Evolutionary conservation across 306 rosid species (phyloP).

Genomic region (Citrullus mucosospermus): DNA sequence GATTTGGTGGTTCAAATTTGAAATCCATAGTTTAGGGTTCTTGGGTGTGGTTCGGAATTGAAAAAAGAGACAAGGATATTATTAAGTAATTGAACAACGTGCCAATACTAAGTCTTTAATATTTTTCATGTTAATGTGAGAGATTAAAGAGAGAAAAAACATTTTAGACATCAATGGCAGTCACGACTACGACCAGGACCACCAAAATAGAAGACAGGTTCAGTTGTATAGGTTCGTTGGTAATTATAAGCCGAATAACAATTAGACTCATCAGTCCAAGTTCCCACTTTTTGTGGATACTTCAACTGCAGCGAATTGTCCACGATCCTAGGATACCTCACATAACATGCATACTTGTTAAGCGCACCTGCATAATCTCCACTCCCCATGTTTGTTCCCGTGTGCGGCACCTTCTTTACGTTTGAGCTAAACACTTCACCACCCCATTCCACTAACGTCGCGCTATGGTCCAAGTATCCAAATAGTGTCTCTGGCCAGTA

Average conservation of each 20-base stretch:
- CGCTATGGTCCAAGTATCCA: conserved; percentile 9
- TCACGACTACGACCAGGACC: conserved; percentile 30
- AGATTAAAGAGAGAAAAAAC: no score
- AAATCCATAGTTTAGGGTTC: no score
- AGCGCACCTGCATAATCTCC: conserved; percentile 18
- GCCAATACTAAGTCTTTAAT: no score
- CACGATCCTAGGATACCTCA: conserved; percentile 18
- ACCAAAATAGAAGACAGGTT: conserved; percentile 45
- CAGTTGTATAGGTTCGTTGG: neutral
- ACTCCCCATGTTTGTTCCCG: conserved; percentile 50
- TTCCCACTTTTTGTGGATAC: conserved; percentile 25
- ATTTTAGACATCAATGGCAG: conserved; percentile 18
- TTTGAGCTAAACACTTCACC: conserved; percentile 44
- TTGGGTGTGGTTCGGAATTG: no score
- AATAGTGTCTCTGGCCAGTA: conserved; percentile 40
- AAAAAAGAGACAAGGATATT: neutral
- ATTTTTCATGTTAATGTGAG: no score
- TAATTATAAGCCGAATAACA: conserved; percentile 28
- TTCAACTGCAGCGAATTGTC: conserved; percentile 31
- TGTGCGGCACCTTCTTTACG: conserved; percentile 33
- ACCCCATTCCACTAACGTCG: conserved; percentile 50
- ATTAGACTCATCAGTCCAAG: conserved; percentile 13
- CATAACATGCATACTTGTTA: conserved; percentile 14
- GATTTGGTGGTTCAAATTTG: no score
- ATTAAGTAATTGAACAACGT: no score